Base-by-base conservation (phyloP, 768 basidiomycete genomes). In the Termitomyces sp. region DNA sequence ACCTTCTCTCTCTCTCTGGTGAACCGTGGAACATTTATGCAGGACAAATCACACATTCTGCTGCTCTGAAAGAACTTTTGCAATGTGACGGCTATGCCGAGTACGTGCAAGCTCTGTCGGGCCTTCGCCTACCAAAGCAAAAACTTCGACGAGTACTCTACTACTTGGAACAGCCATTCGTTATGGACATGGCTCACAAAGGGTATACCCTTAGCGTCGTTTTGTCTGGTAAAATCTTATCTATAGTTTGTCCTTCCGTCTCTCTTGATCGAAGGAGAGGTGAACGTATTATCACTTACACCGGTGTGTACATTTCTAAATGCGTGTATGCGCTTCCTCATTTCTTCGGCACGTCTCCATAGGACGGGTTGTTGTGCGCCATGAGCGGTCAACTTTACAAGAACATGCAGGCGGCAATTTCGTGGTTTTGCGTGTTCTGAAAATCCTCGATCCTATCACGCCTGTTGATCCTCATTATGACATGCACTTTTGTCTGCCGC, bases 351-450 rank as follows among this genome's bases (percentile, higher is more conserved):
- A 25, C 25, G 25, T 73, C 11, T 7, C 6, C 15, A 37, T 17
- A 63, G 67, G 67, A 14, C 55, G 53, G 14, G 49, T 60, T 5
- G 40, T 66, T 20, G 56, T 60, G 0, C 67, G 64, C 15, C 62
- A 66, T 46, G 67, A 68, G 56, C 54, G 51, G 8, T 65, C 65
- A 9, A 31, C 25, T 25, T 25, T 25, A 25, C 25, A 25, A 25
- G 25, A 25, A 25, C 25, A 25, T 25, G 25, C 25, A 25, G 46
- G 74, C 65, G 52, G 71, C 71, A 48, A 65, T 71, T 12, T 69
- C 69, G 7, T 75, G 72, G n/a, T 72, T 71, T 1, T 73, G 70
- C 52, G 77, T 75, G 60, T 66, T 37, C 15, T 63, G 32, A 59
- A 63, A 37, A 61, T 67, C 29, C 55, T 69, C 32, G n/a, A 57